phyloP scores from a whole-genome alignment of 768 basidiomycete genomes.

The Piloderma croceum region DNA sequence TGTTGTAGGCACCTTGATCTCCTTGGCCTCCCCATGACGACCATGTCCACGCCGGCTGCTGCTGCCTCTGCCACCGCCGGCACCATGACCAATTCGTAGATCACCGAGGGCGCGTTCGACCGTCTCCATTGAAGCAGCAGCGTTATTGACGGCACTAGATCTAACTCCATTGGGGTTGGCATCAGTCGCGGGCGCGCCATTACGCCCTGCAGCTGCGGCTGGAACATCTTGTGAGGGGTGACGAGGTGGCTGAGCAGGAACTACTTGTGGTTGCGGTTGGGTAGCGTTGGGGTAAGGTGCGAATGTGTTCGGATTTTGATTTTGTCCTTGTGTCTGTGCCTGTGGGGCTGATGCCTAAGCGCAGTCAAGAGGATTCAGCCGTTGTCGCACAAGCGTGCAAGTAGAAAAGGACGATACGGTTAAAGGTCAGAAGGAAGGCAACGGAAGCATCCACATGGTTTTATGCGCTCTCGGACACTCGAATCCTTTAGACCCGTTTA shows the following conservation, averaged over 20 bases:
- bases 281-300: too few species aligned
- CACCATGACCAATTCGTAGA: constrained; percentile 34
- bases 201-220: constrained; percentile 20
- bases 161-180: constrained; percentile 23
- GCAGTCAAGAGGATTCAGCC: too few species aligned
- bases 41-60: constrained; percentile 22
- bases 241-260: constrained; percentile 25
- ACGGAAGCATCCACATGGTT: constrained; percentile 49
- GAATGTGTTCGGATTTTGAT: too few species aligned
- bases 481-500: constrained; percentile 22
- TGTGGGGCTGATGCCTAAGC: constrained; percentile 6
- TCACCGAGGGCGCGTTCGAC: constrained; percentile 56
- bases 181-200: constrained; percentile 13
- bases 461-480: constrained; percentile 34
- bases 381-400: too few species aligned
- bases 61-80: constrained; percentile 24
- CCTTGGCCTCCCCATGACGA: constrained; percentile 20
- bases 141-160: constrained; percentile 57
- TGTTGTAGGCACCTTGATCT: constrained; percentile 56
- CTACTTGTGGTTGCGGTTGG: too few species aligned
- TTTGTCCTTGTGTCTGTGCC: too few species aligned
- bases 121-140: constrained; percentile 69
- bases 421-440: constrained; percentile 55
- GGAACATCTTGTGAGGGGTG: constrained; percentile 19
- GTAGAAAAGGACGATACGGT: constrained; percentile 3